Evolutionary conservation across 805 yeast genomes (phyloP), one percentile per base, ranked within the genome.

Genomic region (Helenozyma baotianmanensis): DNA sequence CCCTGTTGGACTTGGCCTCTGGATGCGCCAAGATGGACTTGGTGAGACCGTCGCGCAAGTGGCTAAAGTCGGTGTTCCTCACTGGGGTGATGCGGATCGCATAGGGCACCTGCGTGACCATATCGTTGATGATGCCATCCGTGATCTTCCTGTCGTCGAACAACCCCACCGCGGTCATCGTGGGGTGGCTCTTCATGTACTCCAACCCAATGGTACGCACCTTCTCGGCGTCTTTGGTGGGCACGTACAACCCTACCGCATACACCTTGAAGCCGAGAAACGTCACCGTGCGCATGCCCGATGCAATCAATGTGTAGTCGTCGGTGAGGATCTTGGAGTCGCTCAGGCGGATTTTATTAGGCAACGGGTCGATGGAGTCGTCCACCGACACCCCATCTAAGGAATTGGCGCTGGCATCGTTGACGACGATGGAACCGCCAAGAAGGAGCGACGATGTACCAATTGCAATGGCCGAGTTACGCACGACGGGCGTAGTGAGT

Each of bases 31-130:
- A 66, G 29, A 86, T 74, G 13, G 95, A 78, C 54, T 89, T 81
- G 30, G 87, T 74, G 40, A 92, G 74, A 0, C 97, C 97, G 53
- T 92, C 97, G 44, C 83, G 75, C 50, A 90, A 60, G 54, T 92
- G 97, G 42, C 78, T 78, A 59, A 83, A 88, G 59, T 90, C 97
- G 1, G 97, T 90, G 56, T 84, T 87, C 53, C 96, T 75, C 12
- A 82, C 78, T 0, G 98, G 97, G 9, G 82, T 79, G 38, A 90
- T 80, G 42, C 95, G 69, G 16, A 88, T 80, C 27, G 79, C 64
- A 45, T 87, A 71, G 36, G 78, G 72, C 22, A 82, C 73, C 10
- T 78, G 75, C 9, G 74, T 57, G 26, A 74, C 76, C 29, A 89
- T 60, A 34, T 72, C 67, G 13, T 72, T 68, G 18, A 86, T 57